Conservation (phyloP, 2,329 filamentous ascomycete genomes). For the Parastagonospora avenae region DNA sequence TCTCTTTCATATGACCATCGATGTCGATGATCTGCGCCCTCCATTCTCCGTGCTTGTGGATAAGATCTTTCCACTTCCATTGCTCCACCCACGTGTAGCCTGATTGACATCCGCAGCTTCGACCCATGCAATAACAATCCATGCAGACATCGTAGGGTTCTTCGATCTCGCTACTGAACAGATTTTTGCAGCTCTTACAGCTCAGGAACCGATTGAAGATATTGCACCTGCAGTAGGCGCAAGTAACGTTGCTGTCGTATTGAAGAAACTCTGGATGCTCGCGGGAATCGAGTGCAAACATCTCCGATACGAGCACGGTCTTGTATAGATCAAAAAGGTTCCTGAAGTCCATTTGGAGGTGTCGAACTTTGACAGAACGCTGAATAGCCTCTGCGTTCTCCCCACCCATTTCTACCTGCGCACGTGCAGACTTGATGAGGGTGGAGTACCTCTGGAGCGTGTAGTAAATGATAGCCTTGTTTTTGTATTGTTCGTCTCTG, state of each 20-base stretch:
- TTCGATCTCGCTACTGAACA: conserved; percentile 70
- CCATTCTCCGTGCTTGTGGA: conserved; percentile 81
- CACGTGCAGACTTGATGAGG: conserved; percentile 63
- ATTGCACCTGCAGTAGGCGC: conserved; percentile 93
- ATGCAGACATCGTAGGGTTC: conserved; percentile 96
- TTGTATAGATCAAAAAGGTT: conserved; percentile 79
- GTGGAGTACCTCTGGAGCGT: conserved; percentile 78
- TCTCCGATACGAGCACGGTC: conserved; percentile 80
- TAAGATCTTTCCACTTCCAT: conserved; percentile 81
- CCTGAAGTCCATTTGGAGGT: conserved; percentile 83
- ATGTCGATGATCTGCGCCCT: conserved; percentile 76
- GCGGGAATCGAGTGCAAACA: conserved; percentile 71
- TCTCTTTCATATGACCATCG: conserved; percentile 67
- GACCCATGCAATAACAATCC: conserved; percentile 98
- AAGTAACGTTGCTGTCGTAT: conserved; percentile 91
- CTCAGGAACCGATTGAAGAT: conserved; percentile 97
- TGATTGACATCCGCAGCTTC: conserved; percentile 88
- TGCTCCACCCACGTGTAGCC: conserved; percentile 90
- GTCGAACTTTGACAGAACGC: conserved; percentile 61
- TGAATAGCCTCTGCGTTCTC: conserved; percentile 46
- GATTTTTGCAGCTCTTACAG: conserved; percentile 80
- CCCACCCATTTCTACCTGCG: conserved; percentile 55
- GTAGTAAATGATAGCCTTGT: conserved; percentile 93
- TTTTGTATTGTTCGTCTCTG: conserved; percentile 98
- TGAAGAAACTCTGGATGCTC: conserved; percentile 77